phyloP scores from a whole-genome alignment of 2,329 filamentous ascomycete genomes.

The Gnomoniopsis sp. region DNA sequence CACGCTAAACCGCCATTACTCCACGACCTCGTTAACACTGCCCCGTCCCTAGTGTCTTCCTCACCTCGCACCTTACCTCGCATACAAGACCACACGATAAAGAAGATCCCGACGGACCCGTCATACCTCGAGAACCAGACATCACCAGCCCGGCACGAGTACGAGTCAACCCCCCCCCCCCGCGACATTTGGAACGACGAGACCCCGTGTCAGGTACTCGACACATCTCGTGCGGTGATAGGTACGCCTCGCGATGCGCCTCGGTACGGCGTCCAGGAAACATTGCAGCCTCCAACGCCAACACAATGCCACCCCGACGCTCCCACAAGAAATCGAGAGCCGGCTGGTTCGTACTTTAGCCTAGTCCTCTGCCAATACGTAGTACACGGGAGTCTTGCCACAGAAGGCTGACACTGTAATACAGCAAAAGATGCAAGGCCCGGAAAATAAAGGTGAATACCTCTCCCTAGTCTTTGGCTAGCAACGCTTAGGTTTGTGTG shows the following conservation, averaged over 20 bases:
- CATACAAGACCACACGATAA: too few species aligned
- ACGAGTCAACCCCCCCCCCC: too few species aligned
- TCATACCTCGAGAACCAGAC: too few species aligned
- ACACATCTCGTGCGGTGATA: neutral
- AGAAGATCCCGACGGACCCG: too few species aligned
- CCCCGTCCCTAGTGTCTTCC: too few species aligned
- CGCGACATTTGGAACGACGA: neutral
- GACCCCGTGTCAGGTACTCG: neutral
- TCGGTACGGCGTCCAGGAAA: neutral
- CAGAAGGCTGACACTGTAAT: conserved; percentile 25
- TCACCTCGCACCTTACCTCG: too few species aligned
- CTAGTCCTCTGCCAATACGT: neutral
- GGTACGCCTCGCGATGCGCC: conserved; percentile 6
- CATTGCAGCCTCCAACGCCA: neutral
- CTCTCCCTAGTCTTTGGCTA: neutral
- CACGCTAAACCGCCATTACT: too few species aligned
- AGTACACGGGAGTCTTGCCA: neutral
- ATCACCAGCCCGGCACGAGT: neutral
- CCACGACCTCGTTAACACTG: too few species aligned
- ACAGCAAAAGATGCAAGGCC: conserved; percentile 52
- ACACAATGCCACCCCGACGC: conserved; percentile 58
- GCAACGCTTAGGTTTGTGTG: neutral
- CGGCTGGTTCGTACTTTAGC: conserved; percentile 42
- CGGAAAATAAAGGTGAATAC: conserved; percentile 64
- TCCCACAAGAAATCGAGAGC: conserved; percentile 69